Percentiles rank a stretch among this genome's conserved stretches.
These are phyloP conservation scores for Rauvolfia tetraphylla DNA, from an alignment of 257 asterid species.

Conservation along the genomic window DNA sequence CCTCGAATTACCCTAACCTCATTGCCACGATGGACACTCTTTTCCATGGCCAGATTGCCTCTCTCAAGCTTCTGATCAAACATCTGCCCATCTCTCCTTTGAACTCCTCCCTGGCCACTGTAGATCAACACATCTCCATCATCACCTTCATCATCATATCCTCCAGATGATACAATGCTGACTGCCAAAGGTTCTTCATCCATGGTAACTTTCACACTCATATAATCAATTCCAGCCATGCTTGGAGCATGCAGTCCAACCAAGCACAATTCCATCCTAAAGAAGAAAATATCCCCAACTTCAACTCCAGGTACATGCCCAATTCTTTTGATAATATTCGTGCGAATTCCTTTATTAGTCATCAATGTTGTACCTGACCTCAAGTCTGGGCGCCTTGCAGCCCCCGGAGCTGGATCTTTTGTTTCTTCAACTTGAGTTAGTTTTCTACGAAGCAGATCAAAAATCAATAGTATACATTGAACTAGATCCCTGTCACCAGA, in stretches of 20 bases:
- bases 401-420: conserved; percentile 40
- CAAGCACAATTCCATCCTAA: conserved; percentile 84
- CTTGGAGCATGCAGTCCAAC: conserved; percentile 82
- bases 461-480: conserved; percentile 48
- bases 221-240: conserved; percentile 93
- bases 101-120: conserved; percentile 87
- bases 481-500: conserved; percentile 60
- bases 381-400: conserved; percentile 66
- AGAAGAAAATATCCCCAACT: conserved; percentile 86
- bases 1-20: conserved; percentile 67
- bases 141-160: conserved; percentile 77
- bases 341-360: conserved; percentile 65
- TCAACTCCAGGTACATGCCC: conserved; percentile 80
- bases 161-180: conserved; percentile 90
- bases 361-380: conserved; percentile 48
- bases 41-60: conserved; percentile 52
- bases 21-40: conserved; percentile 40
- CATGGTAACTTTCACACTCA: conserved; percentile 49
- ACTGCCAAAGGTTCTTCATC: conserved; percentile 89
- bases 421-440: conserved; percentile 64
- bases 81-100: conserved; percentile 67
- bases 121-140: conserved; percentile 69
- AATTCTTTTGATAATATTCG: conserved; percentile 56
- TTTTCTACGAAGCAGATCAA: conserved; percentile 53
- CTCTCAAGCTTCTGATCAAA: conserved; percentile 80